Evolutionary conservation across 208 protist genomes (phyloP).

Genomic region (Trichomonas gallinae): DNA sequence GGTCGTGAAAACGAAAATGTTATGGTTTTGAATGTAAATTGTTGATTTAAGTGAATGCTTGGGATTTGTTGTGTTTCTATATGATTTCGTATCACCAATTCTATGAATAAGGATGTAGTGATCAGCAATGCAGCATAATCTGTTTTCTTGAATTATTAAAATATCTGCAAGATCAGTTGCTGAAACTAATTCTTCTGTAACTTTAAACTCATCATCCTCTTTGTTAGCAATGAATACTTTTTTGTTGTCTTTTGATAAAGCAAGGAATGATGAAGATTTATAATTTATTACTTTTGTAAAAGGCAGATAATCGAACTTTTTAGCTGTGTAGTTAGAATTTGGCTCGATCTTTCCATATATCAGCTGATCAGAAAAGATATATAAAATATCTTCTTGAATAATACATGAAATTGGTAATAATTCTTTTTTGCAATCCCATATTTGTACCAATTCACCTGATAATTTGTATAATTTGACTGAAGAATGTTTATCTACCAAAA

Average conservation of each 20-base stretch:
- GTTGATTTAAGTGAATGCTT: background rate
- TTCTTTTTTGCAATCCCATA: background rate
- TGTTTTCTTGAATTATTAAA: background rate
- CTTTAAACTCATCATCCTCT: background rate
- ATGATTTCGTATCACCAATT: background rate
- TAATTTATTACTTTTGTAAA: background rate
- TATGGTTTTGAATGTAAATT: background rate
- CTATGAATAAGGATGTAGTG: background rate
- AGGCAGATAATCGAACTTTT: background rate
- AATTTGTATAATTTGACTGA: background rate
- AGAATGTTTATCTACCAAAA: background rate
- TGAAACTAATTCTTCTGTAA: background rate
- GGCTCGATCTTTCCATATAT: background rate
- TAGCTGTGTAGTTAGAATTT: background rate
- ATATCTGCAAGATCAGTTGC: background rate
- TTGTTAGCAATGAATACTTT: background rate
- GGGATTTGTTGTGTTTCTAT: background rate
- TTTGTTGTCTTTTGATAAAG: background rate
- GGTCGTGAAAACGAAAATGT: background rate
- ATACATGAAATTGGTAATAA: background rate
- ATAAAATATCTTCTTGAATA: background rate
- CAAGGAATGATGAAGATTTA: background rate
- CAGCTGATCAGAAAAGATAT: background rate
- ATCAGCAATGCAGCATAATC: background rate
- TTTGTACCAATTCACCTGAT: background rate